Percentiles rank a stretch among this genome's conserved stretches.
phyloP scores from a whole-genome alignment of 345 rosid genomes.

The Ceriops decandra region DNA sequence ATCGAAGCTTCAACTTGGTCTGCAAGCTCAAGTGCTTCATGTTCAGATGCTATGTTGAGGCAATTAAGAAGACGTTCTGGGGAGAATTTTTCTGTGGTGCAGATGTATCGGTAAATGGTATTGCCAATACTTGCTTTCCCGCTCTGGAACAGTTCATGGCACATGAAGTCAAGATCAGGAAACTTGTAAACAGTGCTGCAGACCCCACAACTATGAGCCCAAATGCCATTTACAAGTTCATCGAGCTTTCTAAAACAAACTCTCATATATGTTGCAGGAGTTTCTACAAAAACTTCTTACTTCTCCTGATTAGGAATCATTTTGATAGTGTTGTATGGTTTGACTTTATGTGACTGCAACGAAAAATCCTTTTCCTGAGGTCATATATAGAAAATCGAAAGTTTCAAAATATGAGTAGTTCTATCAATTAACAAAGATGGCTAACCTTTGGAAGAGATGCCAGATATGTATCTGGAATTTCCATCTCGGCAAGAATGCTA shows the following conservation, averaged over 20 bases:
- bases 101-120: conserved; percentile 60
- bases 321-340: too few species aligned
- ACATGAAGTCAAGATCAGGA: too few species aligned
- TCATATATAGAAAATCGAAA: too few species aligned
- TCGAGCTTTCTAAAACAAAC: too few species aligned
- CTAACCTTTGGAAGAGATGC: conserved; percentile 84
- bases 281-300: too few species aligned
- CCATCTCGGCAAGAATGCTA: conserved; percentile 79
- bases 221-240: too few species aligned
- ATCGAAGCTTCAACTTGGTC: conserved; percentile 79
- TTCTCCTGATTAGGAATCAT: too few species aligned
- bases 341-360: too few species aligned
- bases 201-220: too few species aligned
- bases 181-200: too few species aligned
- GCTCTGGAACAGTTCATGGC: conserved; percentile 36
- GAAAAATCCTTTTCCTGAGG: too few species aligned
- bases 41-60: conserved; percentile 72
- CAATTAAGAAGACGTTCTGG: conserved; percentile 64
- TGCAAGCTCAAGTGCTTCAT: conserved; percentile 86
- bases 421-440: background rate
- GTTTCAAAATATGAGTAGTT: background rate
- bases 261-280: too few species aligned
- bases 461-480: conserved; percentile 79
- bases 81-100: conserved; percentile 56
- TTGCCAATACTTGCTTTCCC: conserved; percentile 88